Evolutionary conservation across 768 basidiomycete genomes (phyloP).

Genomic region (Imleria badia): DNA sequence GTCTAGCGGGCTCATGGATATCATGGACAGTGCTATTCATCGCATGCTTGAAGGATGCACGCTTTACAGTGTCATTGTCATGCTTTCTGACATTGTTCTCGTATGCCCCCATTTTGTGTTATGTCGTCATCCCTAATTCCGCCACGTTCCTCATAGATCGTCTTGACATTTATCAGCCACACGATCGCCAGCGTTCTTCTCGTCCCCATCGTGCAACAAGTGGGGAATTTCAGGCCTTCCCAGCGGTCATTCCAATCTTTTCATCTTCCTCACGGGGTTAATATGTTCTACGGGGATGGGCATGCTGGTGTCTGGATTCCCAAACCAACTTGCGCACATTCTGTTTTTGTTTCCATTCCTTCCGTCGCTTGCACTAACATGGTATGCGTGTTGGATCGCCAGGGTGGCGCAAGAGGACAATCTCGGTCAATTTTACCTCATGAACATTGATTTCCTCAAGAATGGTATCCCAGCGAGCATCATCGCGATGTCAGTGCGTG

Average conservation of each 20-base stretch:
- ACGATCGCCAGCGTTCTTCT: slow-evolving; percentile 95
- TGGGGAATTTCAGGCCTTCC: slow-evolving; percentile 77
- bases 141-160: slow-evolving; percentile 44
- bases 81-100: slow-evolving; percentile 68
- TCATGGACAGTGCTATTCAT: slow-evolving; percentile 66
- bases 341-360: background rate
- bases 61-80: slow-evolving; percentile 68
- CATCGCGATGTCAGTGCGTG: slow-evolving; percentile 71
- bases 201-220: slow-evolving; percentile 93
- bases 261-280: slow-evolving; percentile 91
- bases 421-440: slow-evolving; percentile 83
- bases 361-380: background rate
- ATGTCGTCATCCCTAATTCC: too few relatives aligned
- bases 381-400: background rate
- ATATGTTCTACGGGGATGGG: slow-evolving; percentile 98
- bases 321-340: slow-evolving; percentile 91
- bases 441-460: slow-evolving; percentile 86
- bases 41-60: slow-evolving; percentile 57
- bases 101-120: slow-evolving; percentile 39
- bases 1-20: slow-evolving; percentile 82
- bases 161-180: slow-evolving; percentile 96
- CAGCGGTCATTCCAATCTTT: slow-evolving; percentile 69
- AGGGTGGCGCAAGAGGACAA: slow-evolving; percentile 95
- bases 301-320: slow-evolving; percentile 98
- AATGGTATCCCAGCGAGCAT: slow-evolving; percentile 95